A percentile compares a stretch with the other conserved stretches of the same genome.
Conservation (phyloP, 2,329 filamentous ascomycete species). For the Clonostachys rhizophaga region DNA sequence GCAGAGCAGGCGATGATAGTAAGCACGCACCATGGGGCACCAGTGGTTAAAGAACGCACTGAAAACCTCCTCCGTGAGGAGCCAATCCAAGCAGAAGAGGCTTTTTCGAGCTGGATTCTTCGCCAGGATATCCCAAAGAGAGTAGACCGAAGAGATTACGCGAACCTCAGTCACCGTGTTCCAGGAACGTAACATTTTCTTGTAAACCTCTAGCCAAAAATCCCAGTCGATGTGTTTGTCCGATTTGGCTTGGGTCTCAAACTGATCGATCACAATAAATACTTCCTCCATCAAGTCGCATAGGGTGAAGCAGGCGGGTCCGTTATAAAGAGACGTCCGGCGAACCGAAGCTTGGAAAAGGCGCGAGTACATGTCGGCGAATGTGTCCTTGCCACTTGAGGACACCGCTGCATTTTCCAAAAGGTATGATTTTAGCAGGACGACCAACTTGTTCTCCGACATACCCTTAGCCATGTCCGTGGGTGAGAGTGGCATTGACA, state of each 20-base stretch:
- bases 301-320: slow-evolving; percentile 80
- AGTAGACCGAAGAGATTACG: slow-evolving; percentile 76
- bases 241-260: slow-evolving; percentile 32
- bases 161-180: slow-evolving; percentile 90
- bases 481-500: slow-evolving; percentile 58
- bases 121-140: slow-evolving; percentile 70
- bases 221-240: slow-evolving; percentile 63
- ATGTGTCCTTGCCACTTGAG: slow-evolving; percentile 55
- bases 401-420: slow-evolving; percentile 35
- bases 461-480: slow-evolving; percentile 72
- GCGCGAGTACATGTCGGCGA: slow-evolving; percentile 69
- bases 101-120: slow-evolving; percentile 63
- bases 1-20: slow-evolving; percentile 85
- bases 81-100: slow-evolving; percentile 66
- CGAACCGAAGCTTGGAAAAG: slow-evolving; percentile 71
- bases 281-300: slow-evolving; percentile 88
- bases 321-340: slow-evolving; percentile 75
- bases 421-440: slow-evolving; percentile 77
- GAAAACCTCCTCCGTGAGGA: slow-evolving; percentile 72
- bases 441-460: slow-evolving; percentile 83
- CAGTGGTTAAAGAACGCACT: slow-evolving; percentile 85
- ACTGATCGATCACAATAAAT: slow-evolving; percentile 55
- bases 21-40: slow-evolving; percentile 92
- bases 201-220: slow-evolving; percentile 82
- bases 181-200: slow-evolving; percentile 73